Evolutionary conservation across 2,329 filamentous ascomycete species (phyloP).

Genomic region (Talaromyces verruculosus): DNA sequence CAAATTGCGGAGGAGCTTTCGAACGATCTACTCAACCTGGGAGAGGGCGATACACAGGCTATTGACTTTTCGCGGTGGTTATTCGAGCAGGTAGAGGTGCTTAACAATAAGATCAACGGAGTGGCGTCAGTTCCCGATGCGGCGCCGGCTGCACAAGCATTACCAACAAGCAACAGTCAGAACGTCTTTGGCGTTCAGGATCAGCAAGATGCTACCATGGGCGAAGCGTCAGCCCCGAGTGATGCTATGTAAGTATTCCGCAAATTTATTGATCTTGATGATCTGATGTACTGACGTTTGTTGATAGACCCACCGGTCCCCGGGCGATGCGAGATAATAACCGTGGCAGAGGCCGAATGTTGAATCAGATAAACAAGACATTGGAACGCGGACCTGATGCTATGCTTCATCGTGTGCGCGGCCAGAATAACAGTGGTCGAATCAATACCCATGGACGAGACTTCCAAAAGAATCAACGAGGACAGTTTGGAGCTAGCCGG

Average conservation of each 20-base stretch:
- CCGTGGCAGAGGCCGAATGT: constrained; percentile 71
- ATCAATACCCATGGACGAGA: constrained; percentile 76
- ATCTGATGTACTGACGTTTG: constrained; percentile 27
- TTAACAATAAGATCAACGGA: constrained; percentile 65
- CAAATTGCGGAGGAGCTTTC: constrained; percentile 87
- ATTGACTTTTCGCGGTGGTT: constrained; percentile 87
- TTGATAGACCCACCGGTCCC: constrained; percentile 79
- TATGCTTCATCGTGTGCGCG: constrained; percentile 77
- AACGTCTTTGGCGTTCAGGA: constrained; percentile 36
- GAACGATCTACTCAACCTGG: constrained; percentile 78
- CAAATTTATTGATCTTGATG: neutral
- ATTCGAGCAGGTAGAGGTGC: constrained; percentile 76
- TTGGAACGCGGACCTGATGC: constrained; percentile 76
- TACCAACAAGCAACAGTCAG: constrained; percentile 36
- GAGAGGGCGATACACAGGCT: constrained; percentile 78
- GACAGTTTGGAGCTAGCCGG: constrained; percentile 45
- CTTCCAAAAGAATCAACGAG: constrained; percentile 69
- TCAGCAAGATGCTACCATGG: constrained; percentile 72
- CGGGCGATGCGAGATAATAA: constrained; percentile 84
- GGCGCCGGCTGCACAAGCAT: constrained; percentile 30
- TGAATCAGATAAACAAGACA: constrained; percentile 79
- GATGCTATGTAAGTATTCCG: constrained; percentile 41
- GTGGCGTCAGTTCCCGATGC: constrained; percentile 30
- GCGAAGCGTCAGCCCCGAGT: constrained; percentile 46
- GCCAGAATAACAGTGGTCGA: constrained; percentile 69